Percentiles rank a stretch among this genome's conserved stretches.
Conservation (phyloP, 495 filamentous ascomycete genomes). For the Penicillium silybi region DNA sequence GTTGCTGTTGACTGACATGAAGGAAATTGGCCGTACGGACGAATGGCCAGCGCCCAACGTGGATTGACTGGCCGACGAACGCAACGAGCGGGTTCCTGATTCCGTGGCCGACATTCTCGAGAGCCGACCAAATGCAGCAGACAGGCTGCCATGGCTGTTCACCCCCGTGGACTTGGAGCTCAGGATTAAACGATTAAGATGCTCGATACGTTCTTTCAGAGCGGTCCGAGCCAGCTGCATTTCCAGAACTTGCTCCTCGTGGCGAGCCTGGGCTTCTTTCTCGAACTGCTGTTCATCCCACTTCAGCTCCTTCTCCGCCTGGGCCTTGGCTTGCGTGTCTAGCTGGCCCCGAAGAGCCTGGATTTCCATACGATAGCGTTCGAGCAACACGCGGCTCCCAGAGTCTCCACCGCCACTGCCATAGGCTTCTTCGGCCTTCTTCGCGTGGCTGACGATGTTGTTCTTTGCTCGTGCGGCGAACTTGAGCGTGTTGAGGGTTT, state of each 20-base stretch:
- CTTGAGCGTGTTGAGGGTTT: conserved; percentile 94
- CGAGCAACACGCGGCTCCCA: conserved; percentile 80
- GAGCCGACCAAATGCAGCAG: conserved; percentile 68
- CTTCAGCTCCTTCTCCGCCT: conserved; percentile 63
- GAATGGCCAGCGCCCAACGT: conserved; percentile 52
- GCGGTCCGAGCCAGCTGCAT: conserved; percentile 97
- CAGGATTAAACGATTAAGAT: conserved; percentile 91
- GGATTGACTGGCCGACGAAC: conserved; percentile 73
- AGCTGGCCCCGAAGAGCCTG: conserved; percentile 75
- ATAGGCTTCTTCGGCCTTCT: conserved; percentile 87
- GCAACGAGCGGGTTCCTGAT: conserved; percentile 52
- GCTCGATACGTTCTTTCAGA: conserved; percentile 94
- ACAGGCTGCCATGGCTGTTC: conserved; percentile 68
- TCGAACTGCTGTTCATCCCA: conserved; percentile 70
- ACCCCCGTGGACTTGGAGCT: conserved; percentile 94
- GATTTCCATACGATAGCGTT: conserved; percentile 94
- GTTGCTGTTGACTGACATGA: conserved; percentile 53
- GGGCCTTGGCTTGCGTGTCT: conserved; percentile 68
- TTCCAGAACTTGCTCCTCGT: conserved; percentile 96
- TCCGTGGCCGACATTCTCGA: conserved; percentile 54
- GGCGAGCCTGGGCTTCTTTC: conserved; percentile 75
- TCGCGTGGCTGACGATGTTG: conserved; percentile 95
- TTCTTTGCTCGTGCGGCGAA: conserved; percentile 97
- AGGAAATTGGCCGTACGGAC: conserved; percentile 60
- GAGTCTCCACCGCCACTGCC: conserved; percentile 67